phyloP scores from a whole-genome alignment of 164 flowering plant species.

The Chimonanthus praecox region DNA sequence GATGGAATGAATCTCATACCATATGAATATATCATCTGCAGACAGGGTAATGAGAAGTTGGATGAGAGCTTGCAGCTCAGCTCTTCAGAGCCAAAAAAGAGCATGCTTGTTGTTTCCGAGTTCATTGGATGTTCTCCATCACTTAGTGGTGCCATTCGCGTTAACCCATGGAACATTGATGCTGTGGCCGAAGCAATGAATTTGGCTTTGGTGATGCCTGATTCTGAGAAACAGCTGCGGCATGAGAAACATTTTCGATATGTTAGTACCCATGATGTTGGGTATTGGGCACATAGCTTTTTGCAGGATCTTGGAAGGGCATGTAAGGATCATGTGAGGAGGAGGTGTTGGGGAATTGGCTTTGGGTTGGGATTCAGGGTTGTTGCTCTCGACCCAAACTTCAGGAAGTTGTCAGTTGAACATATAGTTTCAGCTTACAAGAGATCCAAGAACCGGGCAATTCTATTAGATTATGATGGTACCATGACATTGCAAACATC shows the following conservation, averaged over 20 bases:
- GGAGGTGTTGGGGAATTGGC: slow-evolving; percentile 65
- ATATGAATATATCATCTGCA: slow-evolving; percentile 44
- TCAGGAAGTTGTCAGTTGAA: slow-evolving; percentile 52
- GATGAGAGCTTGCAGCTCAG: slow-evolving; percentile 33
- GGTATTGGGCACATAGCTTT: slow-evolving; percentile 58
- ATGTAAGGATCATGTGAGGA: slow-evolving; percentile 47
- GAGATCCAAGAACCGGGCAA: slow-evolving; percentile 45
- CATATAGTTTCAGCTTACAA: slow-evolving; percentile 58
- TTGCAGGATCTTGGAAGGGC: slow-evolving; percentile 50
- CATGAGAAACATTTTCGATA: slow-evolving; percentile 58
- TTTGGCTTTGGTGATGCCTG: slow-evolving; percentile 33
- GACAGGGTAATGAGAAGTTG: slow-evolving; percentile 45
- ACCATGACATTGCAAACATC: slow-evolving; percentile 40
- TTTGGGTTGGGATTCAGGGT: slow-evolving; percentile 60
- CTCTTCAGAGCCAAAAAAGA: slow-evolving; percentile 38
- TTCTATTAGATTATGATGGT: slow-evolving; percentile 63
- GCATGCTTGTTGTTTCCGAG: slow-evolving; percentile 62
- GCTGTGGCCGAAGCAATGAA: slow-evolving; percentile 62
- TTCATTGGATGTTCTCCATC: slow-evolving; percentile 66
- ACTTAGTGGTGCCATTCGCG: slow-evolving; percentile 59
- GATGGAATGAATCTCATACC: slow-evolving; percentile 72
- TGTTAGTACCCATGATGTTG: slow-evolving; percentile 60
- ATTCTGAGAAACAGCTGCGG: slow-evolving; percentile 48
- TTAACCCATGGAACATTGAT: slow-evolving; percentile 62
- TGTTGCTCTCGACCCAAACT: slow-evolving; percentile 48